Conservation (phyloP, 192 early-diverging fungal genomes). For the Spinellus fusiger region DNA sequence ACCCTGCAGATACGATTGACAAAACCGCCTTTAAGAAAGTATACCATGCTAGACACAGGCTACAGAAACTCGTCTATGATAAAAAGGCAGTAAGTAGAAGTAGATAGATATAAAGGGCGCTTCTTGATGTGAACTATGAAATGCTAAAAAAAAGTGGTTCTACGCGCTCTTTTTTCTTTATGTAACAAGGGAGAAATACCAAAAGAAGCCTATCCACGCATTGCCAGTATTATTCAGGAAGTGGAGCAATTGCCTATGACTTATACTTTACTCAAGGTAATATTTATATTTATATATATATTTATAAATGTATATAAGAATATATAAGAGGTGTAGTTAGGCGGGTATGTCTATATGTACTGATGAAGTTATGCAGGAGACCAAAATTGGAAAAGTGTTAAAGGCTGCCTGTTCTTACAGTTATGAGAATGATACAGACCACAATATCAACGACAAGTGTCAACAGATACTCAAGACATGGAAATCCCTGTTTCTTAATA, state of each 20-base stretch:
- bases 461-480: constrained; percentile 21
- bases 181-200: constrained; percentile 20
- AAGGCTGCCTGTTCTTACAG: constrained; percentile 20
- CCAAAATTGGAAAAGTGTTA: constrained; percentile 32
- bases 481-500: constrained; percentile 13
- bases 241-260: constrained; percentile 24
- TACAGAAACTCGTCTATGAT: constrained; percentile 26
- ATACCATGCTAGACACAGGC: constrained; percentile 23
- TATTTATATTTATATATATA: neutral
- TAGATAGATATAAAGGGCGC: neutral
- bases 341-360: neutral
- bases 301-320: neutral
- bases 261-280: constrained; percentile 22
- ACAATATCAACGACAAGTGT: constrained; percentile 17
- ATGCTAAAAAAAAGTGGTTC: neutral
- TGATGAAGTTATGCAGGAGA: constrained; percentile 14
- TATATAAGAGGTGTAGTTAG: neutral
- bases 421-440: constrained; percentile 15
- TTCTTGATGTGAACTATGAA: neutral
- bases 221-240: constrained; percentile 15
- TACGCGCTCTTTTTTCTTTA: neutral
- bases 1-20: neutral
- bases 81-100: constrained; percentile 19
- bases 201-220: constrained; percentile 21
- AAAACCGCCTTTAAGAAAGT: constrained; percentile 12